Percentiles rank a stretch among this genome's conserved stretches.
These are phyloP conservation scores for Fusarium coicis DNA, from an alignment of 2,329 filamentous ascomycete genomes.

Conservation along the genomic window DNA sequence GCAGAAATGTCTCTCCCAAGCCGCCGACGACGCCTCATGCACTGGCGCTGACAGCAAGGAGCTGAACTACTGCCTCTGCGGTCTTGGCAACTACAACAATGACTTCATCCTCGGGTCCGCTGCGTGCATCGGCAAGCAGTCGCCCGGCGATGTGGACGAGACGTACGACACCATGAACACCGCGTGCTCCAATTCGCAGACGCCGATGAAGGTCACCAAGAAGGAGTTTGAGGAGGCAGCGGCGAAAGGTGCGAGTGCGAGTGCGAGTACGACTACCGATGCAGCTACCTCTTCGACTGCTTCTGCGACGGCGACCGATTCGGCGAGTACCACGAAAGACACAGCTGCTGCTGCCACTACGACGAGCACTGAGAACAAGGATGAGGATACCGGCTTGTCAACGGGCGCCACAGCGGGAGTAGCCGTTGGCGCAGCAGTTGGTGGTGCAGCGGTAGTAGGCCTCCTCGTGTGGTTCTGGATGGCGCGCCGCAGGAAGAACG, in stretches of 20 bases:
- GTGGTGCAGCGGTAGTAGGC: conserved; percentile 44
- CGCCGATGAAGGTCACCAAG: conserved; percentile 55
- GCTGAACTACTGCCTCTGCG: conserved; percentile 63
- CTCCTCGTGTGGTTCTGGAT: conserved; percentile 41
- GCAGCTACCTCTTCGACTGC: conserved; percentile 2
- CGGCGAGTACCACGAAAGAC: not conserved
- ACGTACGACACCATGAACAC: conserved; percentile 57
- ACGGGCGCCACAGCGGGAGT: conserved; percentile 54
- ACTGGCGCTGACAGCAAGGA: conserved; percentile 50
- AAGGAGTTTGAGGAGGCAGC: conserved; percentile 52
- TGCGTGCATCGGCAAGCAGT: conserved; percentile 54
- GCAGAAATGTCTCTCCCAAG: conserved; percentile 55
- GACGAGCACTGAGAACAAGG: not conserved
- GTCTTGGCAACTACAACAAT: conserved; percentile 52
- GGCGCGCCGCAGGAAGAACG: conserved; percentile 43
- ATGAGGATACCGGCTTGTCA: conserved; percentile 43
- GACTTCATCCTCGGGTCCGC: conserved; percentile 61
- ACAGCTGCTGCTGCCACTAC: not conserved
- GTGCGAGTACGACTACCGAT: not conserved
- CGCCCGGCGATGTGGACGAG: conserved; percentile 50
- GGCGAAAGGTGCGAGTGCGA: conserved; percentile 7
- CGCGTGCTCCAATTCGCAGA: conserved; percentile 58
- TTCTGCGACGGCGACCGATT: not conserved
- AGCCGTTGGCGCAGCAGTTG: conserved; percentile 50
- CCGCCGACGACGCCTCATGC: conserved; percentile 55